Conservation (phyloP, 164 flowering plant genomes). For the Berberis vulgaris region DNA sequence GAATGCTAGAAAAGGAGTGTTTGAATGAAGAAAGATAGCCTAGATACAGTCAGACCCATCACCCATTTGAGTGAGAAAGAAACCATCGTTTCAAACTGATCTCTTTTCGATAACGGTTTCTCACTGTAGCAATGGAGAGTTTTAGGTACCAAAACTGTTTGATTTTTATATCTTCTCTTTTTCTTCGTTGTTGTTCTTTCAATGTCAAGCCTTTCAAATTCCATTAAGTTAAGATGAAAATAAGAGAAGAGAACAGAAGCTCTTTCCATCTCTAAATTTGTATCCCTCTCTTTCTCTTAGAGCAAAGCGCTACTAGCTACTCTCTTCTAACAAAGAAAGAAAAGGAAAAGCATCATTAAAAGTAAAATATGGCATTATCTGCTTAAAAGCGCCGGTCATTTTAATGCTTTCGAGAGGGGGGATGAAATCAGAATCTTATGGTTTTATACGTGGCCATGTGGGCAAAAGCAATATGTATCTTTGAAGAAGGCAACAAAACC, state of each 20-base stretch:
- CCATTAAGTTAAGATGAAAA: conserved; percentile 11
- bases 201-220: conserved; percentile 24
- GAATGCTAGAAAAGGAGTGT: conserved; percentile 56
- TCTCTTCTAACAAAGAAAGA: conserved; percentile 11
- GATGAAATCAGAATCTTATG: conserved; percentile 52
- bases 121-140: not conserved
- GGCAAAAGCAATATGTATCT: conserved; percentile 30
- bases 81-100: conserved; percentile 1
- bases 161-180: conserved; percentile 1
- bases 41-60: conserved; percentile 8
- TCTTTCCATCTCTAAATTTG: not conserved
- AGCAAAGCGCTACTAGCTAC: conserved; percentile 37
- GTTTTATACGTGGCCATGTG: conserved; percentile 63
- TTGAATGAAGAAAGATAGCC: conserved; percentile 38
- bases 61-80: conserved; percentile 5
- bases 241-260: conserved; percentile 6
- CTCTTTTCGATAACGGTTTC: conserved; percentile 16
- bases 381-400: conserved; percentile 59
- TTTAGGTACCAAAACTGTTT: not conserved
- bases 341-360: conserved; percentile 33
- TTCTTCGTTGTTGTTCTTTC: conserved; percentile 19
- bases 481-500: conserved; percentile 9
- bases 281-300: conserved; percentile 16
- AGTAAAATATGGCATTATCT: conserved; percentile 78
- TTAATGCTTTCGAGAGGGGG: conserved; percentile 34